Base-by-base conservation (phyloP, 2,329 filamentous ascomycete species). In the Taxawa tesnikishii region DNA sequence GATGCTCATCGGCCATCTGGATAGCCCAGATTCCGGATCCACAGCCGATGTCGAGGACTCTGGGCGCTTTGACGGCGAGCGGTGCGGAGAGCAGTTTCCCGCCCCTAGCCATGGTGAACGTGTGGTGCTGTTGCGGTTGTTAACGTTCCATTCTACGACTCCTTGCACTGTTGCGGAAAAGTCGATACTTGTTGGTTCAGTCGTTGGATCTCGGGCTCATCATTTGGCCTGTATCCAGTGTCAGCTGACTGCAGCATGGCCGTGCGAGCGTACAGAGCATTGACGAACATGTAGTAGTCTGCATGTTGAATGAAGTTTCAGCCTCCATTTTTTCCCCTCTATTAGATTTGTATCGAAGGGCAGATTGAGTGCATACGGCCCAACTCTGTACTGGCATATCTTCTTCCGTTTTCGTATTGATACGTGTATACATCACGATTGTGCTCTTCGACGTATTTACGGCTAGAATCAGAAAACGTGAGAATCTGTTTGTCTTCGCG, bases 11-110 rank as follows among this genome's bases (percentile, higher is more conserved):
- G 3, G 43, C 43, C 39, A 46, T 44, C 34, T 44, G 37, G 12
- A 41, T 17, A 14, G 38, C 41, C 42, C 42, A 44, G 15, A 44
- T 46, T 6, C 43, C 43, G 24, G 42, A 43, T 4, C 43, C 43
- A 29, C 42, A 44, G 17, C 43, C 43, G 7, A 46, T 30, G 18
- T 46, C 43, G 19, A 23, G 19, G 19, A 23, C n/a, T 8, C 19
- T 8, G n/a, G 19, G 19, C 8, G 15, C 42, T 37, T 18, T 44
- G 3, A 26, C 23, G 25, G 38, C 36, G 4, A 44, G 25, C 17
- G 42, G 42, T 4, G 42, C 42, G 8, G 34, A 30, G 30, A 41
- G 38, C 3, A 45, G 32, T 9, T 13, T 14, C 23, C 38, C 38
- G 28, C 38, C 40, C 31, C 40, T 43, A 9, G 38, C 31, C 30